Evolutionary conservation across 2,329 filamentous ascomycete genomes (phyloP).

Genomic region (Cladosporium sp.): DNA sequence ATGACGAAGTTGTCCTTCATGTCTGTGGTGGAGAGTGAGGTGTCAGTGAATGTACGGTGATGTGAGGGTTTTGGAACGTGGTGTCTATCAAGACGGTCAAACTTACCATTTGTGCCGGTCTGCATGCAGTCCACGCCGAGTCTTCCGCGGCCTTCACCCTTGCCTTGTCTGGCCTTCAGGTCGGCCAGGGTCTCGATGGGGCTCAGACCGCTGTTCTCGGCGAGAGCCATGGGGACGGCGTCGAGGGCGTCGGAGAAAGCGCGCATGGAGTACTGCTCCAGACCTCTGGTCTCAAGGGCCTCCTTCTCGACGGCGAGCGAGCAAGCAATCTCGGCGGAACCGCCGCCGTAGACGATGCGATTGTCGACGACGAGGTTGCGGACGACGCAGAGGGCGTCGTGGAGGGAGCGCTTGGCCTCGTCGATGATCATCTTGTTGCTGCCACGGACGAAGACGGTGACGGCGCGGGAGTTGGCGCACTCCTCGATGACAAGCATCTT

Average conservation of each 20-base stretch:
- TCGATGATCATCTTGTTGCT: constrained; percentile 99
- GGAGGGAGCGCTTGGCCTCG: constrained; percentile 93
- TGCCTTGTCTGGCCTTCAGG: constrained; percentile 95
- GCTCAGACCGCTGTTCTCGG: constrained; percentile 94
- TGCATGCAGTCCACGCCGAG: constrained; percentile 98
- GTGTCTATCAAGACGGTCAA: no score
- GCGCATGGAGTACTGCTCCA: constrained; percentile 98
- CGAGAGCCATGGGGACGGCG: constrained; percentile 87
- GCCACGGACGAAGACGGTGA: constrained; percentile 92
- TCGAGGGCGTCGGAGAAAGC: constrained; percentile 95
- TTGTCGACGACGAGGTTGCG: constrained; percentile 95
- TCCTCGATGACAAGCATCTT: constrained; percentile 99
- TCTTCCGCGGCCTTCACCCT: constrained; percentile 65
- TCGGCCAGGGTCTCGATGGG: constrained; percentile 92
- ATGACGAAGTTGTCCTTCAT: constrained; percentile 99
- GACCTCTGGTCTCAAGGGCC: constrained; percentile 81
- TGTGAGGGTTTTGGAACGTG: no score
- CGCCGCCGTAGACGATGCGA: constrained; percentile 94
- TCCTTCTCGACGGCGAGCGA: constrained; percentile 93
- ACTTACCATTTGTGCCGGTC: constrained; percentile 76
- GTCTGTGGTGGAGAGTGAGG: constrained; percentile 47
- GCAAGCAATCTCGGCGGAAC: constrained; percentile 95
- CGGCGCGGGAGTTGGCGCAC: constrained; percentile 93
- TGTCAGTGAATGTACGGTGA: no score
- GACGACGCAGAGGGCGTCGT: constrained; percentile 96